Base-by-base conservation (phyloP, 371 early-diverging fungal species). In the Neoconidiobolus thromboides region DNA sequence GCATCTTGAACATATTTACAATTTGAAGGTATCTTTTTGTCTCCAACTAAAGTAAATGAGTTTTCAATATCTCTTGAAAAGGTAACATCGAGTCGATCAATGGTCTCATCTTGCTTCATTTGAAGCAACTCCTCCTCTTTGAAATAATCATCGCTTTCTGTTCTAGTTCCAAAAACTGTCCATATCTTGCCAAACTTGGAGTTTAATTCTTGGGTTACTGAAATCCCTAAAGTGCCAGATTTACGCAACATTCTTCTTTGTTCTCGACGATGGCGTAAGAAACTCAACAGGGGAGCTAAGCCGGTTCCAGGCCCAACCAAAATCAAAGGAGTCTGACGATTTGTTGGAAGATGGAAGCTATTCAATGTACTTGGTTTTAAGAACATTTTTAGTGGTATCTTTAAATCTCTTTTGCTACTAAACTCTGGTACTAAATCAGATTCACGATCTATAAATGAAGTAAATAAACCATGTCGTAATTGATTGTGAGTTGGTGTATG, bases 271-370 rank as follows among this genome's bases (percentile, higher is more conserved):
- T 88, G 85, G 58, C 82, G 69, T 40, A 89, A 66, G 65, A 93
- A 93, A 1, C 87, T 85, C 43, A 89, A 69, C 55, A 91, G 87
- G 7, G 94, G 93, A 3, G 93, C 86, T 53, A 94, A 75, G 39
- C 94, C 94, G 2, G 94, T 91, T 56, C 93, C 94, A 2, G 89
- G 84, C 0, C 89, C 83, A 37, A 94, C 76, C 69, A 93, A 67
- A 1, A 93, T 60, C 26, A 89, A 66, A 0, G 86, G 86, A 12
- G 69, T 72, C 1, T 65, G 60, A 12, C 70, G 65, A 38, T 75
- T 70, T 14, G 56, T 48, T 42, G 87, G 87, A 48, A 86, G 69
- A 7, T 67, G 70, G 71, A 91, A 83, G 58, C 39, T 58, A 5
- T 47, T 46, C 1, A 15, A 15, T 3, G 48, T 37, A 9, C 12